A percentile compares a stretch with the other conserved stretches of the same genome.
Conservation (phyloP, 805 yeast genomes). For the Starmerella floricola region DNA sequence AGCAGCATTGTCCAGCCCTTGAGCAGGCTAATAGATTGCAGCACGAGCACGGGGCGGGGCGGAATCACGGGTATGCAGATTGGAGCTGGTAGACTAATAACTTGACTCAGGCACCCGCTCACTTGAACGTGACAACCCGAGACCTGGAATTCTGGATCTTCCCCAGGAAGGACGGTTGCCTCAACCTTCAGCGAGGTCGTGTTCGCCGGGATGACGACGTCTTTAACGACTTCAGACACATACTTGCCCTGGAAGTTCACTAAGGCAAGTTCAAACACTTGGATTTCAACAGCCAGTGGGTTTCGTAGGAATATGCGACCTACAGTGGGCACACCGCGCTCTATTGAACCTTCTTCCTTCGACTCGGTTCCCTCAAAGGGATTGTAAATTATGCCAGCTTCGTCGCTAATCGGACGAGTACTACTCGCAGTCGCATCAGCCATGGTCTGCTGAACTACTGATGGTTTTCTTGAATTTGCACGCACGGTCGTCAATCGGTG, state of each 20-base stretch:
- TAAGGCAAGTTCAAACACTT: constrained; percentile 33
- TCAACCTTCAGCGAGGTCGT: constrained; percentile 20
- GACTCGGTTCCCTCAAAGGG: constrained; percentile 34
- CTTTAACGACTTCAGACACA: constrained; percentile 21
- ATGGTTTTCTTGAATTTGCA: neutral
- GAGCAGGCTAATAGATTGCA: constrained; percentile 41
- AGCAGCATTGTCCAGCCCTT: constrained; percentile 63
- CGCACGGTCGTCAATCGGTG: constrained; percentile 12
- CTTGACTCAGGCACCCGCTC: constrained; percentile 38
- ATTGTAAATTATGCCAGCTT: constrained; percentile 34
- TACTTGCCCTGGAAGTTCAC: constrained; percentile 19
- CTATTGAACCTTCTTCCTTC: constrained; percentile 29
- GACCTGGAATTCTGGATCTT: constrained; percentile 40
- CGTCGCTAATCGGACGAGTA: constrained; percentile 1
- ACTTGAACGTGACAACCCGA: constrained; percentile 42
- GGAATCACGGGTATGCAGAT: constrained; percentile 29
- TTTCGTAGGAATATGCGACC: constrained; percentile 53
- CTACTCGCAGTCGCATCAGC: too few species aligned
- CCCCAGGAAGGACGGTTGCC: constrained; percentile 26
- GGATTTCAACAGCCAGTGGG: constrained; percentile 66
- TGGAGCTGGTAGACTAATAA: constrained; percentile 25
- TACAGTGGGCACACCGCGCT: constrained; percentile 53
- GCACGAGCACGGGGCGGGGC: constrained; percentile 50
- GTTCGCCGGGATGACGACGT: constrained; percentile 24
- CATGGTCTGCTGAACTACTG: too few species aligned